A percentile compares a stretch with the other conserved stretches of the same genome.
Conservation (phyloP, 306 rosid species). For the Lathyrus aphaca region DNA sequence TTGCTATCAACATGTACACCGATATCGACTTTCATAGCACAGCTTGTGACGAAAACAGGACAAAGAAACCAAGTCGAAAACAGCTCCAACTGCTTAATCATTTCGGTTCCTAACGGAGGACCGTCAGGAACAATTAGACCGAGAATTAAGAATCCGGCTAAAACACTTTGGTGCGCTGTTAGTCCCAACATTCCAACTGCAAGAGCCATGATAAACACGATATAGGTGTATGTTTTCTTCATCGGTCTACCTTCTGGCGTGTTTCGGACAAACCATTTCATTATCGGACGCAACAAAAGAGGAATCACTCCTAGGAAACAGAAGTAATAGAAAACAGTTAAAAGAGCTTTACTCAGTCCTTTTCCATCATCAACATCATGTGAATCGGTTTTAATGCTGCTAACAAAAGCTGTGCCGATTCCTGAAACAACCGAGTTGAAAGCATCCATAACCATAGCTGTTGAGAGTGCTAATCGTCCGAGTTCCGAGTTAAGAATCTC, state of each 20-base stretch:
- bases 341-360: background rate
- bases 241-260: constrained; percentile 56
- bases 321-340: background rate
- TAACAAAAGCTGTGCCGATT: background rate
- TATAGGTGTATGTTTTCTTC: constrained; percentile 7
- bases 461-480: constrained; percentile 45
- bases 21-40: constrained; percentile 49
- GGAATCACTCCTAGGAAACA: background rate
- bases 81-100: constrained; percentile 49
- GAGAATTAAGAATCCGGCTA: constrained; percentile 44
- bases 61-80: constrained; percentile 41
- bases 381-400: background rate
- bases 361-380: background rate
- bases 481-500: constrained; percentile 48
- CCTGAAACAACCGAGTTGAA: background rate
- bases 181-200: background rate
- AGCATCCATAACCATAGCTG: constrained; percentile 40
- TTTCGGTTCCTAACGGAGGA: constrained; percentile 58
- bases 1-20: accelerated
- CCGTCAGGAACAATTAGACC: constrained; percentile 68
- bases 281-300: constrained; percentile 31
- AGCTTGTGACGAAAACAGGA: constrained; percentile 50
- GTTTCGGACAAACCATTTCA: constrained; percentile 44
- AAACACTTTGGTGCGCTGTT: constrained; percentile 8
- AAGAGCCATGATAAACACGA: constrained; percentile 34